A percentile compares a stretch with the other conserved stretches of the same genome.
Conservation (phyloP, 2,329 filamentous ascomycete species). For the Orbilia blumenaviensis region DNA sequence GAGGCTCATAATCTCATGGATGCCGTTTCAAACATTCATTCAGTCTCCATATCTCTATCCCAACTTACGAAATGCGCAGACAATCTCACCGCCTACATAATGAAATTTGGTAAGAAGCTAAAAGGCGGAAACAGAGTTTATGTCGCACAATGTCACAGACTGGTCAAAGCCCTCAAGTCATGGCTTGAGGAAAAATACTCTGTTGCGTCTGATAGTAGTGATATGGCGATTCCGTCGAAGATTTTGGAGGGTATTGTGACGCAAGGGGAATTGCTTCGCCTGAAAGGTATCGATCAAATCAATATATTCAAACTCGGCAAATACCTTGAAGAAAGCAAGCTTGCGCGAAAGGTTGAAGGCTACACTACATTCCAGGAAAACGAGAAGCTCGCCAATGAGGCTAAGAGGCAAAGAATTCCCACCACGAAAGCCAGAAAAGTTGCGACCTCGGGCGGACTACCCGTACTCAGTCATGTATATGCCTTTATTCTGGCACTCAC, state of each 20-base stretch:
- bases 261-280: slow-evolving; percentile 75
- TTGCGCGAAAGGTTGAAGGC: slow-evolving; percentile 93
- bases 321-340: slow-evolving; percentile 89
- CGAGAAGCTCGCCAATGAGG: slow-evolving; percentile 61
- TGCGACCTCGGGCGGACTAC: slow-evolving; percentile 61
- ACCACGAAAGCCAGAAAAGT: slow-evolving; percentile 49
- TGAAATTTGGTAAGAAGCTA: slow-evolving; percentile 84
- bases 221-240: slow-evolving; percentile 60
- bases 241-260: slow-evolving; percentile 73
- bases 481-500: slow-evolving; percentile 81
- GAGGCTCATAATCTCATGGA: slow-evolving; percentile 99
- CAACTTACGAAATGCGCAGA: slow-evolving; percentile 77
- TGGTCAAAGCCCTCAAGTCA: slow-evolving; percentile 79
- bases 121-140: slow-evolving; percentile 93
- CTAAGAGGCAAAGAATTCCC: slow-evolving; percentile 40
- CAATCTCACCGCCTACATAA: slow-evolving; percentile 83
- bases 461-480: slow-evolving; percentile 71
- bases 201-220: slow-evolving; percentile 56
- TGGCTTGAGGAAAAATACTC: slow-evolving; percentile 70
- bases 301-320: slow-evolving; percentile 87
- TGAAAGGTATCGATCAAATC: slow-evolving; percentile 92
- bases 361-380: slow-evolving; percentile 75
- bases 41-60: slow-evolving; percentile 75
- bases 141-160: slow-evolving; percentile 82
- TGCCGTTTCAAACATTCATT: slow-evolving; percentile 86